These are phyloP conservation scores for Speleostelium caveatum DNA, from an alignment of 78 protist species.

Conservation along the genomic window DNA sequence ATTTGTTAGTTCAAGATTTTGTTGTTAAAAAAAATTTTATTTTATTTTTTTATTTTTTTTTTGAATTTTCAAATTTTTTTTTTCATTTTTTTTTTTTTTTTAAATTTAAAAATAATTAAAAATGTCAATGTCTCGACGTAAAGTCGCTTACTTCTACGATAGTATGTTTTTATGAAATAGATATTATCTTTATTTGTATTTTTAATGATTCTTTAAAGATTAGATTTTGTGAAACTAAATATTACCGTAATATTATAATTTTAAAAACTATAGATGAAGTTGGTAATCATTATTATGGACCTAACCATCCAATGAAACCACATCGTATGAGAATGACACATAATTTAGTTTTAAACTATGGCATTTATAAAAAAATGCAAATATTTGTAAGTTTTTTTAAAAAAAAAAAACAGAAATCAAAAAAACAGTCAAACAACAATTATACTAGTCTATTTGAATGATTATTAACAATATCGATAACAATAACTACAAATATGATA, in stretches of 20 bases:
- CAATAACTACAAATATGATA: too few relatives aligned
- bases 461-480: too few relatives aligned
- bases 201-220: too few relatives aligned
- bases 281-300: conserved; percentile 81
- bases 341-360: conserved; percentile 91
- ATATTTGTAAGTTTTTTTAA: conserved; percentile 81
- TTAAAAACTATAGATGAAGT: conserved; percentile 51
- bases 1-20: too few relatives aligned
- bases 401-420: too few relatives aligned
- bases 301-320: conserved; percentile 92
- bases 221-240: too few relatives aligned
- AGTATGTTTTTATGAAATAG: conserved; percentile 25
- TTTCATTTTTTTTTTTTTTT: too few relatives aligned
- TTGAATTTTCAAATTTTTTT: neutral
- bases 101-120: too few relatives aligned
- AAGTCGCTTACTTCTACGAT: conserved; percentile 82
- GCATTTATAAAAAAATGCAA: conserved; percentile 88
- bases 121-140: conserved; percentile 32
- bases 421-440: too few relatives aligned
- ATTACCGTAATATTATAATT: neutral
- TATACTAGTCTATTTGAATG: too few relatives aligned
- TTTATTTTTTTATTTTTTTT: too few relatives aligned
- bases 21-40: too few relatives aligned
- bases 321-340: conserved; percentile 93
- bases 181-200: neutral